These are phyloP conservation scores for Porcisia hertigi DNA, from an alignment of 208 protist genomes.

Conservation along the genomic window DNA sequence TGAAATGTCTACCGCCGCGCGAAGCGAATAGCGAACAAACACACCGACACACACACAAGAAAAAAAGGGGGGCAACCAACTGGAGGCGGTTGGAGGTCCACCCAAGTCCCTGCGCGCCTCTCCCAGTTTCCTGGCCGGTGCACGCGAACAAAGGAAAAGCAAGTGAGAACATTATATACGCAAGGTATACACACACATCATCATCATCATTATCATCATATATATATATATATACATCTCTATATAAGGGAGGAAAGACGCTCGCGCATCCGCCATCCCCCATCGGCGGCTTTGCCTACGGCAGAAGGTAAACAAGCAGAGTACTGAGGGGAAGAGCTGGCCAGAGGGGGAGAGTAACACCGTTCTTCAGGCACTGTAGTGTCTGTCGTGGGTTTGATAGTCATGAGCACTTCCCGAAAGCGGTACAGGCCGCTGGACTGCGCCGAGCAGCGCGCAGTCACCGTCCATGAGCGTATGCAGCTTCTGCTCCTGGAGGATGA, in stretches of 20 bases:
- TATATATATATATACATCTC: neutral
- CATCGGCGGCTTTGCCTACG: neutral
- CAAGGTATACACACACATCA: neutral
- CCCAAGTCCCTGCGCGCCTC: too few relatives aligned
- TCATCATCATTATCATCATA: neutral
- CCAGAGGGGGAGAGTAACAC: neutral
- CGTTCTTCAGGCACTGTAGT: neutral
- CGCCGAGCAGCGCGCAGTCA: constrained; percentile 64
- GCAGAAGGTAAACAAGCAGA: neutral
- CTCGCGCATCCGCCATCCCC: constrained; percentile 5
- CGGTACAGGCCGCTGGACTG: constrained; percentile 81
- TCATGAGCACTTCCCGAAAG: constrained; percentile 58
- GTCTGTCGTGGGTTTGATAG: neutral
- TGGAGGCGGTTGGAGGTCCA: too few relatives aligned
- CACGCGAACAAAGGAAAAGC: too few relatives aligned
- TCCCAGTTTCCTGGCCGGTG: too few relatives aligned
- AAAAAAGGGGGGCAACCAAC: too few relatives aligned
- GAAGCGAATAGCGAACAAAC: neutral
- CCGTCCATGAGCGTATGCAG: constrained; percentile 46
- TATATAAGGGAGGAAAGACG: neutral
- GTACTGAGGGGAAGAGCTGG: neutral
- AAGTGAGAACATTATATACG: too few relatives aligned
- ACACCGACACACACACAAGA: too few relatives aligned
- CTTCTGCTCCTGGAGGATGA: constrained; percentile 66
- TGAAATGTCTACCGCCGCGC: too few relatives aligned